Conservation (phyloP, 176 grass and related monocot genomes). For the Musa beccarii region DNA sequence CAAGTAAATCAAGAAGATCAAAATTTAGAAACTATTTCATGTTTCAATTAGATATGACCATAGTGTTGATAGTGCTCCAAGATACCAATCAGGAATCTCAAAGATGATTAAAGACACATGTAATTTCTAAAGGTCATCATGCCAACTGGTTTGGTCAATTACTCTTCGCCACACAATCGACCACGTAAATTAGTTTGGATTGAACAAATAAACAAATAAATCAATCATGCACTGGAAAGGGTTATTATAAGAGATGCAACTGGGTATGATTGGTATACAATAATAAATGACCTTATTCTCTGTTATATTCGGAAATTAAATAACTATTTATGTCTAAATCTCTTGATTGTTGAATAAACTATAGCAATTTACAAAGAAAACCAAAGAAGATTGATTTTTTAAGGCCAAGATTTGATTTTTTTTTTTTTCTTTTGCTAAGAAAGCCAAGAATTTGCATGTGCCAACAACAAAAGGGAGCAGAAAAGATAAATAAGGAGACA, state of each 20-base stretch:
- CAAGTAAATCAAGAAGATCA: constrained; percentile 1
- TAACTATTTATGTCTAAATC: no score
- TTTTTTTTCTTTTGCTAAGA: neutral
- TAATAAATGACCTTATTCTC: neutral
- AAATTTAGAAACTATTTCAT: constrained; percentile 12
- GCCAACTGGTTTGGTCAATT: no score
- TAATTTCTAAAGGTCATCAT: no score
- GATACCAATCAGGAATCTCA: no score
- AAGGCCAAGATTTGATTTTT: no score
- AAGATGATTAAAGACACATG: no score
- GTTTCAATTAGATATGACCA: neutral
- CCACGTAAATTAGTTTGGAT: no score
- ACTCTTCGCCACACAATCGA: no score
- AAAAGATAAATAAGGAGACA: neutral
- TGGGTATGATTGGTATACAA: neutral
- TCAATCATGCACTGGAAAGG: neutral
- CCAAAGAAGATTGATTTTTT: neutral
- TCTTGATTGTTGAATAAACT: no score
- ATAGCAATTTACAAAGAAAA: neutral
- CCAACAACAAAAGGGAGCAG: neutral
- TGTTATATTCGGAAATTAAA: no score
- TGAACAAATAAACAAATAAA: neutral
- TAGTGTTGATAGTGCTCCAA: neutral
- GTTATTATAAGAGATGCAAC: neutral
- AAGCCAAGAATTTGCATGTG: neutral